Evolutionary conservation across 2,329 filamentous ascomycete genomes (phyloP), one percentile per base, ranked within the genome.

Genomic region (Raffaelea ambrosiae): DNA sequence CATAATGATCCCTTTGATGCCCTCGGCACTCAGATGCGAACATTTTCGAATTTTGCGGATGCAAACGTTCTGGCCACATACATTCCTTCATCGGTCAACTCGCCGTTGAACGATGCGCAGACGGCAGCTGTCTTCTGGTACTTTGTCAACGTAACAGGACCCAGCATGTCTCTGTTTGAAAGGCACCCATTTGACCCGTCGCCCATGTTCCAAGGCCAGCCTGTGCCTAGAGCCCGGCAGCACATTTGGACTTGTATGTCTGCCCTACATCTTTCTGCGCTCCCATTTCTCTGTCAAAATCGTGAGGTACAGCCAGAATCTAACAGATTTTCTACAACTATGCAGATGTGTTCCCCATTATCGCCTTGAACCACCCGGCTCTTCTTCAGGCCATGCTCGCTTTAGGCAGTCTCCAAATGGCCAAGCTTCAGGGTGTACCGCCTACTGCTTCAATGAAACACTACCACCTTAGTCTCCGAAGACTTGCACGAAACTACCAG

Each of bases 301-400:
- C n/a, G n/a, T n/a, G n/a, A n/a, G n/a, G n/a, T n/a, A n/a, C n/a
- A n/a, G n/a, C n/a, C n/a, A n/a, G n/a, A n/a, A n/a, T n/a, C n/a
- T n/a, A n/a, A n/a, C n/a, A n/a, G n/a, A n/a, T n/a, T n/a, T n/a
- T n/a, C n/a, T n/a, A n/a, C n/a, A n/a, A n/a, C n/a, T n/a, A n/a
- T n/a, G n/a, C 20, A 82, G 78, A 95, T 57, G 90, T 83, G 0
- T 80, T 97, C 55, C 90, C 91, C 1, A 77, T 90, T 51, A 79
- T 91, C 53, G 85, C 93, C 0, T 75, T 97, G 44, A 83, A 84
- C 48, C 81, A 96, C 56, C 87, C 88, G n/a, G 88, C 85, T 0
- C 73, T 97, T 0, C 74, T 97, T 19, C 91, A 97, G 60, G 86
- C 90, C 9, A 94, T 97, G 64, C 77, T 97, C 33, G 91, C 91